A percentile compares a stretch with the other conserved stretches of the same genome.
Evolutionary conservation across 345 rosid genomes (phyloP).

Genomic region (Atalantia buxifolia): DNA sequence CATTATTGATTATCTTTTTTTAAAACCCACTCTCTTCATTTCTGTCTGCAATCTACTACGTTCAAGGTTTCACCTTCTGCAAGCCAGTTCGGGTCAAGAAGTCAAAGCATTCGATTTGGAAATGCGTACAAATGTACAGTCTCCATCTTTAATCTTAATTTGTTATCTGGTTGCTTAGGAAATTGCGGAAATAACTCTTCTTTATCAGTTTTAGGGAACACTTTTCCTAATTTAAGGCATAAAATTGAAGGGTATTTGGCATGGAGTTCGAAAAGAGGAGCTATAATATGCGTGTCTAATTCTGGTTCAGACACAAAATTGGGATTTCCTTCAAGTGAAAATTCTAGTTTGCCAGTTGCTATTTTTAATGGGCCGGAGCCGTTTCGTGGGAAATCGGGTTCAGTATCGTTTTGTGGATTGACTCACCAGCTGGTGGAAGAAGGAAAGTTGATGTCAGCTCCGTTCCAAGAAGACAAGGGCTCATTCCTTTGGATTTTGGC

Average conservation of each 20-base stretch:
- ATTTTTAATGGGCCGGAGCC: constrained; percentile 47
- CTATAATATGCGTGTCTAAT: constrained; percentile 26
- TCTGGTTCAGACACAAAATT: constrained; percentile 25
- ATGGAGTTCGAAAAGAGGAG: constrained; percentile 26
- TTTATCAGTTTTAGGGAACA: neutral
- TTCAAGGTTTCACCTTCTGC: constrained; percentile 28
- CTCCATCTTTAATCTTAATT: neutral
- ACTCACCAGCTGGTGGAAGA: constrained; percentile 79
- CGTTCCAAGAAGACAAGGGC: constrained; percentile 58
- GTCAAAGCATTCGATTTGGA: constrained; percentile 13
- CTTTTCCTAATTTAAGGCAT: neutral
- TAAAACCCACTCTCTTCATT: neutral
- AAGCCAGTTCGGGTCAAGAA: constrained; percentile 18
- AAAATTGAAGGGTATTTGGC: neutral
- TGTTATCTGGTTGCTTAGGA: neutral
- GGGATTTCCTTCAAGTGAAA: constrained; percentile 14
- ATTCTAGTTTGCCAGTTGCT: constrained; percentile 17
- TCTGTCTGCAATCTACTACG: constrained; percentile 18
- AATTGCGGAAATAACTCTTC: neutral
- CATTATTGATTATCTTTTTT: neutral
- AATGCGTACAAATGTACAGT: constrained; percentile 28
- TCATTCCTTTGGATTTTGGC: constrained; percentile 77
- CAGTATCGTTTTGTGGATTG: constrained; percentile 68
- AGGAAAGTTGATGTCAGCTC: constrained; percentile 59
- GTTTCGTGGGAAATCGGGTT: constrained; percentile 78